Percentiles rank a stretch among this genome's conserved stretches.
phyloP scores from a whole-genome alignment of 2,329 filamentous ascomycete species.

The Metarhizium sp. region DNA sequence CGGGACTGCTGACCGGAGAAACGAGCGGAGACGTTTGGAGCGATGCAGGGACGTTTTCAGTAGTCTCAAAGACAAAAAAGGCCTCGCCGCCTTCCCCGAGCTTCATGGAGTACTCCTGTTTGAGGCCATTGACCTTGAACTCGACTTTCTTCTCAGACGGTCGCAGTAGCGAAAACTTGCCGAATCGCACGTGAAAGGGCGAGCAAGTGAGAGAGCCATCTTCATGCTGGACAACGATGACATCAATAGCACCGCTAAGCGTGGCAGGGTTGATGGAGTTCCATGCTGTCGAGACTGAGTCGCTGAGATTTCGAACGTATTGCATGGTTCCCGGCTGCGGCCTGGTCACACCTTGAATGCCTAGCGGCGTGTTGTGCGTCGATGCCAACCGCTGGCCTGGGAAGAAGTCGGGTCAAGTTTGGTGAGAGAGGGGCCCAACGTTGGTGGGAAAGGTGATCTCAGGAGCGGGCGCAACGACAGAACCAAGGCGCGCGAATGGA shows the following conservation, averaged over 20 bases:
- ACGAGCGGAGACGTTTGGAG: conserved; percentile 91
- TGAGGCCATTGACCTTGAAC: conserved; percentile 86
- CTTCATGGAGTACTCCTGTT: conserved; percentile 96
- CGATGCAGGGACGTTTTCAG: conserved; percentile 81
- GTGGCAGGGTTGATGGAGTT: conserved; percentile 99
- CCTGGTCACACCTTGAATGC: conserved; percentile 4
- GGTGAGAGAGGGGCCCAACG: neutral
- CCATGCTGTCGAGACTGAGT: conserved; percentile 96
- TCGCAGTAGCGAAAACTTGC: conserved; percentile 91
- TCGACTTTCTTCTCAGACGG: conserved; percentile 99
- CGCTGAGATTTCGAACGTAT: conserved; percentile 93
- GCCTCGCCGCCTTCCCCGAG: conserved; percentile 94
- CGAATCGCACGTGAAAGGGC: conserved; percentile 96
- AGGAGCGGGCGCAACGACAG: neutral
- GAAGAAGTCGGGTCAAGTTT: neutral
- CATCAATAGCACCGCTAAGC: conserved; percentile 94
- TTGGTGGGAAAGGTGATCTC: conserved; percentile 1
- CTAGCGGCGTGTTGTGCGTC: neutral
- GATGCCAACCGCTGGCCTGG: neutral
- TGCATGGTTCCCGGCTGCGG: conserved; percentile 57
- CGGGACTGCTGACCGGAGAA: conserved; percentile 79
- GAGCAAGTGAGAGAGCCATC: conserved; percentile 87
- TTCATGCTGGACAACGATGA: conserved; percentile 94
- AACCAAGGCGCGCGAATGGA: neutral
- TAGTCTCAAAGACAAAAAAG: conserved; percentile 97